Evolutionary conservation across 2,329 filamentous ascomycete species (phyloP).

Genomic region (Alternaria viburni): DNA sequence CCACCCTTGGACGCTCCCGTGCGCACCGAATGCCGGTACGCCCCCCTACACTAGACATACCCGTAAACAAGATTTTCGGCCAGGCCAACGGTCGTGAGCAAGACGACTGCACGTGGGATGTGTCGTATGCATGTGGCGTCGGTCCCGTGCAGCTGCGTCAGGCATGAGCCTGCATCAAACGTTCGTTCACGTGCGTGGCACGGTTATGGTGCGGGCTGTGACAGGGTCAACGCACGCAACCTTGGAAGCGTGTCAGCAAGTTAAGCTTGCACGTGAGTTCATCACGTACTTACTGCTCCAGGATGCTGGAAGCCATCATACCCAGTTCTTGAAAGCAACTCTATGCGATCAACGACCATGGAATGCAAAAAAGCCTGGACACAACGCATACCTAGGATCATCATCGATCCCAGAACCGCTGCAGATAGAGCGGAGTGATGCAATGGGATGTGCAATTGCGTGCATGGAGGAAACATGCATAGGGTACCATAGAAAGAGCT

Average conservation of each 20-base stretch:
- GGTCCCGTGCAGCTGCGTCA: neutral
- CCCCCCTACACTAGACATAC: slow-evolving; percentile 1
- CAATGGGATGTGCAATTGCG: slow-evolving; percentile 18
- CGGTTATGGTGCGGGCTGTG: neutral
- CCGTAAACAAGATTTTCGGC: neutral
- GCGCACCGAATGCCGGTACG: slow-evolving; percentile 15
- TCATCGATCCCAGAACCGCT: neutral
- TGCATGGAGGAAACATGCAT: slow-evolving; percentile 8
- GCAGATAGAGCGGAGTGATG: slow-evolving; percentile 8
- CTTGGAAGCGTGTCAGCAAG: neutral
- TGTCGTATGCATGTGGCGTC: neutral
- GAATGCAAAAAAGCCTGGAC: neutral
- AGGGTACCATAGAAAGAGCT: neutral
- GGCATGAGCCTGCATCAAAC: slow-evolving; percentile 4
- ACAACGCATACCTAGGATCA: neutral
- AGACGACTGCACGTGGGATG: neutral
- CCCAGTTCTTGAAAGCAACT: neutral
- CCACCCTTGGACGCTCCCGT: slow-evolving; percentile 17
- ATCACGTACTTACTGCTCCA: neutral
- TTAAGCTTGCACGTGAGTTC: neutral
- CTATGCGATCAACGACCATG: neutral
- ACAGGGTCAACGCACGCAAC: slow-evolving; percentile 4
- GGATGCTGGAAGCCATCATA: neutral
- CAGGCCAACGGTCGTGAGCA: neutral
- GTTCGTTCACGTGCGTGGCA: slow-evolving; percentile 8